Evolutionary conservation across 1,284 basidiomycete genomes (phyloP).

Genomic region (Mrakiaceae sp.): DNA sequence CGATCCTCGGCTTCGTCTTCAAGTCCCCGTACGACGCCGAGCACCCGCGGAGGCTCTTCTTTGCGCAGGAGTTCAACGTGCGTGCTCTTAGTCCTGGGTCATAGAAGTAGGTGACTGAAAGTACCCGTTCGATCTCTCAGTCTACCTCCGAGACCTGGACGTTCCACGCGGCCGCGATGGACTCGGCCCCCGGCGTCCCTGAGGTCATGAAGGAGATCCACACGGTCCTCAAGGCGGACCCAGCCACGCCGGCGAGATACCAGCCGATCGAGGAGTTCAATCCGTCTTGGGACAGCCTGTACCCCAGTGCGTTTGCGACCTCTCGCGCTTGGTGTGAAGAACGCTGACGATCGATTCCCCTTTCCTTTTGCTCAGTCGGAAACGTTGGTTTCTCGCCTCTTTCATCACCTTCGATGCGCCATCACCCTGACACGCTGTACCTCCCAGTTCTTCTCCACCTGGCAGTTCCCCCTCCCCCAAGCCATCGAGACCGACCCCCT

Average conservation of each 20-base stretch:
- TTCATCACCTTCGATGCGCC: background rate
- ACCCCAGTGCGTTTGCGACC: conserved; percentile 44
- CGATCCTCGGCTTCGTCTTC: conserved; percentile 51
- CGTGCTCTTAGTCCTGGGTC: conserved; percentile 24
- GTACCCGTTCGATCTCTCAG: conserved; percentile 34
- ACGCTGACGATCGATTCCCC: background rate
- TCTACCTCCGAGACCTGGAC: conserved; percentile 60
- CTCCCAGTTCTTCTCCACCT: conserved; percentile 12
- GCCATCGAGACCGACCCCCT: conserved; percentile 1
- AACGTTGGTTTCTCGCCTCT: background rate
- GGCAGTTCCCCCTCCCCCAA: background rate
- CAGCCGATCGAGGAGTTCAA: conserved; percentile 30
- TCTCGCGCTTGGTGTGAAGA: background rate
- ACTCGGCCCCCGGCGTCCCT: conserved; percentile 65
- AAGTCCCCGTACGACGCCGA: conserved; percentile 61
- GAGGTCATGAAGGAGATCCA: conserved; percentile 57
- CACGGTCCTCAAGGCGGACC: conserved; percentile 36
- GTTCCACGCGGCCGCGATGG: conserved; percentile 65
- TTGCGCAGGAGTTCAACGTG: conserved; percentile 81
- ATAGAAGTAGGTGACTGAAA: conserved; percentile 3
- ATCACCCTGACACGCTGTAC: background rate
- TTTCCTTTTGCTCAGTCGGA: background rate
- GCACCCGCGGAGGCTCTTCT: conserved; percentile 81
- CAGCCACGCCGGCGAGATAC: conserved; percentile 27
- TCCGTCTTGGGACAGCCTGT: conserved; percentile 71